Evolutionary conservation across 192 early-diverging fungal genomes (phyloP).

Genomic region (Coemansia sp.): DNA sequence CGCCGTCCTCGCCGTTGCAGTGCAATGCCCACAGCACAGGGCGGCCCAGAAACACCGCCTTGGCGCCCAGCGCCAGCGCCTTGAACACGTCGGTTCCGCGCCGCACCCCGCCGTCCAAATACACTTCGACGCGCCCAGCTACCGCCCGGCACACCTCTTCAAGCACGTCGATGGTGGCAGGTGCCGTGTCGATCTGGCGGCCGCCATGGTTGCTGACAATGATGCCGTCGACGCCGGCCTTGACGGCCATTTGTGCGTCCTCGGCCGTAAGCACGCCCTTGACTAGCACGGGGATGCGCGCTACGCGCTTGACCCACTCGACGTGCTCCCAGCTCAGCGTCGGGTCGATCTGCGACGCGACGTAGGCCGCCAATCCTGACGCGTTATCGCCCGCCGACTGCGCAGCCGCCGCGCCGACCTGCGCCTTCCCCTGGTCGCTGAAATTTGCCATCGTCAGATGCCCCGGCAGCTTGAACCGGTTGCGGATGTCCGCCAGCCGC

Average conservation of each 20-base stretch:
- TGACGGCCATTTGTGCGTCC: conserved; percentile 80
- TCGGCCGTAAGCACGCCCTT: conserved; percentile 90
- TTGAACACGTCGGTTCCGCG: conserved; percentile 92
- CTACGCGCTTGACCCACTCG: conserved; percentile 75
- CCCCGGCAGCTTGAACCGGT: conserved; percentile 56
- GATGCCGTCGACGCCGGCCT: conserved; percentile 73
- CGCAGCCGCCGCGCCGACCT: conserved; percentile 10
- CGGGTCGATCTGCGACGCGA: conserved; percentile 60
- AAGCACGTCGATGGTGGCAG: conserved; percentile 79
- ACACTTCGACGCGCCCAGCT: conserved; percentile 66
- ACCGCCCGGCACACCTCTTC: conserved; percentile 74
- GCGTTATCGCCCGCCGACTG: conserved; percentile 12
- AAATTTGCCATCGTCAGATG: conserved; percentile 69
- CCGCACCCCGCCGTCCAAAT: conserved; percentile 89
- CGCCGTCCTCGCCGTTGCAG: conserved; percentile 84
- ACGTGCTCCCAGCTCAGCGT: conserved; percentile 76
- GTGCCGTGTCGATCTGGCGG: conserved; percentile 80
- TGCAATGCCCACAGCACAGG: conserved; percentile 69
- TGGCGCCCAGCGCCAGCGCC: conserved; percentile 89
- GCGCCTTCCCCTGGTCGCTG: conserved; percentile 15
- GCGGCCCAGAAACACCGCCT: conserved; percentile 60
- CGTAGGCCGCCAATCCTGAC: conserved; percentile 42
- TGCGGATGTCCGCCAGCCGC: conserved; percentile 56
- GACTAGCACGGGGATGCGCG: conserved; percentile 76
- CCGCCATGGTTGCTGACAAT: conserved; percentile 96